Conservation (phyloP, 805 yeast genomes). For the Lipomyces orientalis region DNA sequence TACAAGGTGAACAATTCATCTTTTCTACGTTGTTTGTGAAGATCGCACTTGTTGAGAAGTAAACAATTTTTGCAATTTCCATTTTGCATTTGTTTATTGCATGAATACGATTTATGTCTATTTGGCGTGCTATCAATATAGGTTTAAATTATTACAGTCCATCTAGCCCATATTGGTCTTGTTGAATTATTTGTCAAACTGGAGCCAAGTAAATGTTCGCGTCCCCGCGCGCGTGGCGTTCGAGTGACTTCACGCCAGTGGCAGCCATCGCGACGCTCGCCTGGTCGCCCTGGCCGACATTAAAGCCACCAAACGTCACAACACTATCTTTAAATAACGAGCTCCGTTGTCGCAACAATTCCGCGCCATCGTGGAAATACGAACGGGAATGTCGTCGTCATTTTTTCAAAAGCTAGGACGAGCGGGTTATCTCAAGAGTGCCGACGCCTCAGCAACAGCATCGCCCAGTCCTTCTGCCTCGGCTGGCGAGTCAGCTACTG, state of each 20-base stretch:
- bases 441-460: conserved; percentile 2
- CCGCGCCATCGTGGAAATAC: not conserved
- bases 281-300: not conserved
- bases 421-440: not conserved
- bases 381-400: conserved; percentile 16
- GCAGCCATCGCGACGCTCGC: too few relatives aligned
- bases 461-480: conserved; percentile 8
- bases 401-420: conserved; percentile 15
- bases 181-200: not conserved
- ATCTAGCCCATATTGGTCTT: not conserved
- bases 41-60: conserved; percentile 35
- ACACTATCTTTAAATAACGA: not conserved
- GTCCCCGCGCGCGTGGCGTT: not conserved
- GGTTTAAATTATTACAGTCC: not conserved
- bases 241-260: too few relatives aligned
- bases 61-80: not conserved
- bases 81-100: not conserved
- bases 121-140: not conserved
- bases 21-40: conserved; percentile 61
- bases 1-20: conserved; percentile 77
- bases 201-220: not conserved
- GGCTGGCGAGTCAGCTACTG: not conserved
- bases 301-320: not conserved
- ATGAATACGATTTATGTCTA: not conserved
- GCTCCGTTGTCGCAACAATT: not conserved